These are phyloP conservation scores for Pneumocystis sp. DNA, from an alignment of 1,139 yeast species.

Conservation along the genomic window DNA sequence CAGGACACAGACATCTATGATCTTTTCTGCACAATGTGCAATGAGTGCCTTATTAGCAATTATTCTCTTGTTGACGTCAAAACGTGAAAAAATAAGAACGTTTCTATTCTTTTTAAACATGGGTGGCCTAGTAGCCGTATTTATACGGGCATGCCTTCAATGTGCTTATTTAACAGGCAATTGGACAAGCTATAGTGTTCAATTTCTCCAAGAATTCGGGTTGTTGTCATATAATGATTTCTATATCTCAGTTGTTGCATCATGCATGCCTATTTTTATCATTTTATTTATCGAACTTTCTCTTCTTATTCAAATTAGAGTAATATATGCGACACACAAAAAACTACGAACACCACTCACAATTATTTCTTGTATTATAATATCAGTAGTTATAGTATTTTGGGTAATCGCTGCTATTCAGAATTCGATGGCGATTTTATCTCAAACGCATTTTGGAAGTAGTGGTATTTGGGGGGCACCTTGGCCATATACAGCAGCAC, in stretches of 20 bases:
- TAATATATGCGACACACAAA: constrained; percentile 48
- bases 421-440: constrained; percentile 14
- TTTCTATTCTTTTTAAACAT: constrained; percentile 62
- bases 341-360: constrained; percentile 31
- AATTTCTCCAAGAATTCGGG: constrained; percentile 33
- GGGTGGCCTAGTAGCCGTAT: constrained; percentile 4
- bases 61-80: constrained; percentile 13
- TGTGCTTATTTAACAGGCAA: constrained; percentile 16
- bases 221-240: constrained; percentile 25
- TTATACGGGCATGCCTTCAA: neutral
- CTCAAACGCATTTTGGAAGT: constrained; percentile 15
- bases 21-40: constrained; percentile 16
- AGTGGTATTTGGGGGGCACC: constrained; percentile 7
- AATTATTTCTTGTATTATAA: constrained; percentile 30
- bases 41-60: constrained; percentile 14
- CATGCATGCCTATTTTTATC: constrained; percentile 44
- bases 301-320: constrained; percentile 51
- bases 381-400: constrained; percentile 37
- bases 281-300: constrained; percentile 48
- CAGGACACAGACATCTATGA: neutral
- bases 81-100: constrained; percentile 34
- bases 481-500: constrained; percentile 23
- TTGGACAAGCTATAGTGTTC: constrained; percentile 35
- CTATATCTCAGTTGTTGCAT: constrained; percentile 41
- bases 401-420: constrained; percentile 36